These are phyloP conservation scores for Apophysomyces variabilis DNA, from an alignment of 371 early-diverging fungal genomes.

Conservation along the genomic window DNA sequence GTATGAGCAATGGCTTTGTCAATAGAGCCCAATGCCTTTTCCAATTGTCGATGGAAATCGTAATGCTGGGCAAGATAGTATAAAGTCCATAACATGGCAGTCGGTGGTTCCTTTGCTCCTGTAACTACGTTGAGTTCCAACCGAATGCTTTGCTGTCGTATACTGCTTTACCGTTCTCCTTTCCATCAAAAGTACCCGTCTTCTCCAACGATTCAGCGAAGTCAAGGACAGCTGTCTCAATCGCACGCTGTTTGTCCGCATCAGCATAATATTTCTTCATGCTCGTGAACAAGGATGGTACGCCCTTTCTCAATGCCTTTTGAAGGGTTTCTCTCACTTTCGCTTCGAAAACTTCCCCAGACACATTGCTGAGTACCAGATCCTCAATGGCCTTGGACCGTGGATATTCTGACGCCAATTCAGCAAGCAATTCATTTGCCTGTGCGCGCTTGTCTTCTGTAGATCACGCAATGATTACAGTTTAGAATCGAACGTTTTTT, in stretches of 20 bases:
- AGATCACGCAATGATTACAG: not conserved
- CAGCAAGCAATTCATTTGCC: constrained; percentile 49
- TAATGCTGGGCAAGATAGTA: constrained; percentile 91
- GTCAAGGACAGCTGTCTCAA: constrained; percentile 68
- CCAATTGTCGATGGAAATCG: constrained; percentile 69
- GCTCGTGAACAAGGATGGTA: constrained; percentile 89
- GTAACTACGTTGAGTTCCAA: not conserved
- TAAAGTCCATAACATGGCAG: constrained; percentile 84
- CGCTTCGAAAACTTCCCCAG: constrained; percentile 73
- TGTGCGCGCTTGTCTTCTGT: constrained; percentile 26
- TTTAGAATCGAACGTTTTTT: not conserved
- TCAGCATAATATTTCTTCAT: constrained; percentile 76
- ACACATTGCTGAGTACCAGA: constrained; percentile 73
- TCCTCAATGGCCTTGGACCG: constrained; percentile 81
- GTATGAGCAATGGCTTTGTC: constrained; percentile 85
- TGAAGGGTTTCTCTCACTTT: constrained; percentile 70
- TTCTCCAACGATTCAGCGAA: constrained; percentile 63
- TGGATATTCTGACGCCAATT: constrained; percentile 75
- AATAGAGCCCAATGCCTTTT: constrained; percentile 75
- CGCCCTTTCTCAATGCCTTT: constrained; percentile 83
- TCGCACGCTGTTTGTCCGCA: constrained; percentile 64
- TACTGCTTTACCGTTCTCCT: constrained; percentile 19
- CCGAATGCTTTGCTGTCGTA: not conserved
- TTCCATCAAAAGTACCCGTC: constrained; percentile 47
- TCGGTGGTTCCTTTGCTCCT: constrained; percentile 72